These are phyloP conservation scores for Schizophyllum commune DNA, from an alignment of 1,284 basidiomycete genomes.

Conservation along the genomic window DNA sequence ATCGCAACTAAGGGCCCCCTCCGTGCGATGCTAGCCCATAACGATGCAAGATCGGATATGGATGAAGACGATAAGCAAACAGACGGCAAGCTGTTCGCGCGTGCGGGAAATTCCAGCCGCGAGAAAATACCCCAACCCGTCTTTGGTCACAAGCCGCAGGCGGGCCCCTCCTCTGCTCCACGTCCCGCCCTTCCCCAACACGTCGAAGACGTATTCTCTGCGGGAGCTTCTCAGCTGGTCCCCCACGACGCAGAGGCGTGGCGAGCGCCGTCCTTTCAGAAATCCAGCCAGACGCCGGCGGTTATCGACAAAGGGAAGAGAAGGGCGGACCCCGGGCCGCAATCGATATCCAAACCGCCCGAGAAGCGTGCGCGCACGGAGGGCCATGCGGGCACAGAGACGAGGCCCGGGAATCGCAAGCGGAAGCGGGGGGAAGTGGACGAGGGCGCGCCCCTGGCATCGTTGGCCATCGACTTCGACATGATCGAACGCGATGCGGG, in stretches of 20 bases:
- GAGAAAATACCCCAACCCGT: background rate
- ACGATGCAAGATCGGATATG: conserved; percentile 1
- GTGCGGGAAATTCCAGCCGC: background rate
- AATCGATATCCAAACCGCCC: no score
- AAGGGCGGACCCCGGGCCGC: background rate
- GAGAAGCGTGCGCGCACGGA: no score
- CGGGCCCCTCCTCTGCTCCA: conserved; percentile 5
- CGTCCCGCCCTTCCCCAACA: conserved; percentile 6
- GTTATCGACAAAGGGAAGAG: background rate
- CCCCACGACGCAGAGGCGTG: conserved; percentile 15
- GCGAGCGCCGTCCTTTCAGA: conserved; percentile 17
- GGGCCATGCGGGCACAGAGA: no score
- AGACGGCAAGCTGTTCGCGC: conserved; percentile 1
- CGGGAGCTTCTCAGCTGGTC: background rate
- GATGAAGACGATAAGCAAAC: conserved; percentile 12
- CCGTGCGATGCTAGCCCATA: no score
- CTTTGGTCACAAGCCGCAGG: background rate
- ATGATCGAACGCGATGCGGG: no score
- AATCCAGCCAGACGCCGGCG: no score
- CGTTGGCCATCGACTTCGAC: no score
- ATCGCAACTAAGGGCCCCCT: no score
- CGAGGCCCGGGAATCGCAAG: no score
- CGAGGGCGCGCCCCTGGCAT: no score
- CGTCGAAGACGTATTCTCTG: conserved; percentile 1
- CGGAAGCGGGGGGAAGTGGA: no score